Percentiles rank a stretch among this genome's conserved stretches.
Conservation (phyloP, 1,284 basidiomycete genomes). For the Microbotryomycetes sp. region DNA sequence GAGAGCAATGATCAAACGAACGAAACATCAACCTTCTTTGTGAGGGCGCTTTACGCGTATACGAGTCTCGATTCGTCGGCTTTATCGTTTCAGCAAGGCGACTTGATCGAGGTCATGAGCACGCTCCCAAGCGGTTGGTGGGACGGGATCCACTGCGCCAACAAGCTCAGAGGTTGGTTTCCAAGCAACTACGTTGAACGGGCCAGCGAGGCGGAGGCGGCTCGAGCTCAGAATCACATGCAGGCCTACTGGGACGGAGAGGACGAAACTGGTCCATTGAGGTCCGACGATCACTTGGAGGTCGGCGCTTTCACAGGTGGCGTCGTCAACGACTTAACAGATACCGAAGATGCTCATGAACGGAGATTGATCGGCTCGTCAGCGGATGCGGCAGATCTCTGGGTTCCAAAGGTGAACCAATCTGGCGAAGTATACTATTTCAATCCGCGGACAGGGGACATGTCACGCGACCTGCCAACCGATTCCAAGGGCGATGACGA, state of each 20-base stretch:
- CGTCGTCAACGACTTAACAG: not conserved
- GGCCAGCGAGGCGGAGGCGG: conserved; percentile 24
- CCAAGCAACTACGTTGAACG: conserved; percentile 84
- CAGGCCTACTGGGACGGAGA: conserved; percentile 13
- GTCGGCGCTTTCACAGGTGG: not conserved
- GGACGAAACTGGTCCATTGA: conserved; percentile 1
- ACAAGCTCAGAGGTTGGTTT: conserved; percentile 87
- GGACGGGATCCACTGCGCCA: conserved; percentile 76
- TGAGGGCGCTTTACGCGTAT: conserved; percentile 88
- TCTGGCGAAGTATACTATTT: conserved; percentile 75
- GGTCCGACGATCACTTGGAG: not conserved
- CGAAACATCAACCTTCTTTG: too few relatives aligned
- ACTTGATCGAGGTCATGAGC: conserved; percentile 89
- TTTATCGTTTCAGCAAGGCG: conserved; percentile 75
- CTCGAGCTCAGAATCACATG: conserved; percentile 9
- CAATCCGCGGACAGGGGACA: conserved; percentile 82
- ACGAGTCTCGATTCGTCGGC: conserved; percentile 63
- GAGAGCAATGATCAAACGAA: too few relatives aligned
- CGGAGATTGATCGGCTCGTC: not conserved
- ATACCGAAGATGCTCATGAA: not conserved
- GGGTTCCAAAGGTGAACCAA: conserved; percentile 34
- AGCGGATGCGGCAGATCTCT: conserved; percentile 27
- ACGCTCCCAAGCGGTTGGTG: conserved; percentile 94
- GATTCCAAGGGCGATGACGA: conserved; percentile 23
- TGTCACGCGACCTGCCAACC: conserved; percentile 70